phyloP scores from a whole-genome alignment of 768 basidiomycete species.

The Mrakia hoshinonis region DNA sequence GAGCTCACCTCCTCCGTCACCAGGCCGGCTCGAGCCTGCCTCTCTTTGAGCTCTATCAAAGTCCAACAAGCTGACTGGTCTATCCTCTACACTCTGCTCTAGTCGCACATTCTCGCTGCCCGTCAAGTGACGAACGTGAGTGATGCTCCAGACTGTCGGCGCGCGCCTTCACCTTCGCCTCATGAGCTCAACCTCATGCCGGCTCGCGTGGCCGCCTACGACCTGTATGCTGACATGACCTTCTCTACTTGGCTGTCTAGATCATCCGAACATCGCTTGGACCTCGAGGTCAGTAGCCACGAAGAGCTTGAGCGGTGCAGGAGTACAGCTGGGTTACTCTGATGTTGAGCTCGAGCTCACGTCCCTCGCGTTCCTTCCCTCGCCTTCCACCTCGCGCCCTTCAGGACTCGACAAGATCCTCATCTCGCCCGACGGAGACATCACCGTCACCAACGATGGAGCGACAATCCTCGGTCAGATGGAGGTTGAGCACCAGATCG shows the following conservation, averaged over 20 bases:
- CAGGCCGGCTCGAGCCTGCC: neutral
- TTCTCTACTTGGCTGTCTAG: conserved; percentile 37
- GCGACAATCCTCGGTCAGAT: conserved; percentile 97
- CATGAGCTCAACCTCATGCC: neutral
- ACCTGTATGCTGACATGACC: neutral
- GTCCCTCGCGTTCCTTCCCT: neutral
- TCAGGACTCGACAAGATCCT: conserved; percentile 58
- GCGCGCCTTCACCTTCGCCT: neutral
- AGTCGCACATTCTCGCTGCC: conserved; percentile 95
- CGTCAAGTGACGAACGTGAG: conserved; percentile 40
- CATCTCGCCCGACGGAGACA: conserved; percentile 79
- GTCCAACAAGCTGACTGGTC: no score
- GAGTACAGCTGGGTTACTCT: neutral
- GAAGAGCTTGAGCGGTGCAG: neutral
- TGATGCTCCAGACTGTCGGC: neutral
- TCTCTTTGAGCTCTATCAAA: neutral
- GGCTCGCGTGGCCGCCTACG: neutral
- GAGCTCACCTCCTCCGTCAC: conserved; percentile 29
- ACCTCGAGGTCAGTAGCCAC: conserved; percentile 60
- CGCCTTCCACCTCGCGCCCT: conserved; percentile 12
- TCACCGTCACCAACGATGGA: conserved; percentile 98
- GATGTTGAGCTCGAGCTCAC: neutral
- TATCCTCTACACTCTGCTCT: neutral
- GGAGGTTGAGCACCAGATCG: conserved; percentile 99
- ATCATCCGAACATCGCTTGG: conserved; percentile 92